phyloP scores from a whole-genome alignment of 352 stramenopile genomes.

The Peronospora tabacina region DNA sequence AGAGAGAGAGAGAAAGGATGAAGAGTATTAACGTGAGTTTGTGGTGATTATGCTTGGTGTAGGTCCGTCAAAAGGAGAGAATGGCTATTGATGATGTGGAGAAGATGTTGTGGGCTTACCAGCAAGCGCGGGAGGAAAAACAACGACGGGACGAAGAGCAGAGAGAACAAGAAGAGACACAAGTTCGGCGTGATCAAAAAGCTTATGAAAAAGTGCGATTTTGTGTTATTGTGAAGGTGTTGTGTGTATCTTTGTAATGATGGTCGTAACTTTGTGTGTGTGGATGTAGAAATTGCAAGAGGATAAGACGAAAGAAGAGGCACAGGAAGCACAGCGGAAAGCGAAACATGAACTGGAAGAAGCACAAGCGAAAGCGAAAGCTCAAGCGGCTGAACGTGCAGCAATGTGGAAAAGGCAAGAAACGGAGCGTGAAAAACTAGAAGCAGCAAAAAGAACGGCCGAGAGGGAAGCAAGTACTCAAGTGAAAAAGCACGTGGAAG shows the following conservation, averaged over 20 bases:
- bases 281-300: constrained; percentile 18
- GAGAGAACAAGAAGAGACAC: constrained; percentile 31
- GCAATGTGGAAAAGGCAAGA: constrained; percentile 26
- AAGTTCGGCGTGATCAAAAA: constrained; percentile 26
- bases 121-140: constrained; percentile 31
- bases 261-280: background rate
- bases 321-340: constrained; percentile 20
- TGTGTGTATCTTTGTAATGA: background rate
- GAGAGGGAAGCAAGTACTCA: constrained; percentile 29
- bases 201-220: constrained; percentile 30
- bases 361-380: constrained; percentile 30
- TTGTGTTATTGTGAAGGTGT: background rate
- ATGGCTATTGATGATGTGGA: constrained; percentile 40
- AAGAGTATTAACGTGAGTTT: background rate
- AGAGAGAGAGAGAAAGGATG: background rate
- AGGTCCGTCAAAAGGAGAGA: constrained; percentile 38
- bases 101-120: constrained; percentile 38
- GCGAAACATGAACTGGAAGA: constrained; percentile 24
- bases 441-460: constrained; percentile 31
- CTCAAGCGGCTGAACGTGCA: constrained; percentile 22
- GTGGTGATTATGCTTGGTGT: background rate
- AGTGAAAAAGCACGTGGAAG: constrained; percentile 37
- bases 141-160: constrained; percentile 27
- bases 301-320: constrained; percentile 22
- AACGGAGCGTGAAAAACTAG: constrained; percentile 25